phyloP scores from a whole-genome alignment of 2,329 filamentous ascomycete genomes.

The Penicillium sp. region DNA sequence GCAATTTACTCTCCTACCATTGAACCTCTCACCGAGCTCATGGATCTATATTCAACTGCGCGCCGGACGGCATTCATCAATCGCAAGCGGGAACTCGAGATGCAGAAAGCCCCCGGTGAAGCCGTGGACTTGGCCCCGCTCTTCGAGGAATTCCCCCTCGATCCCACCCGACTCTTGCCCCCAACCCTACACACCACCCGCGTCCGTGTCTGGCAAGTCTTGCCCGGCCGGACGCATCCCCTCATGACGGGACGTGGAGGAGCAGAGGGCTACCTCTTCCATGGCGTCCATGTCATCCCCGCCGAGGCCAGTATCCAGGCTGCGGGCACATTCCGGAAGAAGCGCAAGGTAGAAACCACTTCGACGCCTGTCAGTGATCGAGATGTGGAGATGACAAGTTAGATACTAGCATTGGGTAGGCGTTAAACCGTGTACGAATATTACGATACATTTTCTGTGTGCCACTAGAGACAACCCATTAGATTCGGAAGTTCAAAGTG shows the following conservation, averaged over 20 bases:
- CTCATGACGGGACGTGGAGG: constrained; percentile 89
- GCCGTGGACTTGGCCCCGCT: constrained; percentile 30
- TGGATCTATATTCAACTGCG: constrained; percentile 82
- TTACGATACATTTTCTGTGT: constrained; percentile 11
- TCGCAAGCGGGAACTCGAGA: constrained; percentile 37
- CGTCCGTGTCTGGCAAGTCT: constrained; percentile 81
- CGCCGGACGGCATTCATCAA: constrained; percentile 72
- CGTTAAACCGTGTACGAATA: constrained; percentile 25
- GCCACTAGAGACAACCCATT: too few relatives aligned
- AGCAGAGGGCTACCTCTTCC: constrained; percentile 88
- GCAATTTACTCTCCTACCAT: constrained; percentile 82
- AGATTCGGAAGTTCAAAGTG: not conserved
- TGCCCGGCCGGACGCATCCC: constrained; percentile 90
- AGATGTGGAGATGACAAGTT: constrained; percentile 39
- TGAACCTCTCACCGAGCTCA: constrained; percentile 75
- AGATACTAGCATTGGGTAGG: constrained; percentile 8
- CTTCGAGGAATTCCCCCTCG: constrained; percentile 77
- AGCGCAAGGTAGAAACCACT: constrained; percentile 61
- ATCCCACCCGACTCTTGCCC: constrained; percentile 81
- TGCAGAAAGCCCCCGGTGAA: constrained; percentile 17
- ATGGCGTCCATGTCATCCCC: constrained; percentile 78
- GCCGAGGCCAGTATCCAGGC: constrained; percentile 79
- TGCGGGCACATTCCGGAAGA: constrained; percentile 70
- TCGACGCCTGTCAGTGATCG: constrained; percentile 30
- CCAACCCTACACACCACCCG: constrained; percentile 79